Conservation (phyloP, 2,329 filamentous ascomycete genomes). For the Arachnopeziza araneosa region DNA sequence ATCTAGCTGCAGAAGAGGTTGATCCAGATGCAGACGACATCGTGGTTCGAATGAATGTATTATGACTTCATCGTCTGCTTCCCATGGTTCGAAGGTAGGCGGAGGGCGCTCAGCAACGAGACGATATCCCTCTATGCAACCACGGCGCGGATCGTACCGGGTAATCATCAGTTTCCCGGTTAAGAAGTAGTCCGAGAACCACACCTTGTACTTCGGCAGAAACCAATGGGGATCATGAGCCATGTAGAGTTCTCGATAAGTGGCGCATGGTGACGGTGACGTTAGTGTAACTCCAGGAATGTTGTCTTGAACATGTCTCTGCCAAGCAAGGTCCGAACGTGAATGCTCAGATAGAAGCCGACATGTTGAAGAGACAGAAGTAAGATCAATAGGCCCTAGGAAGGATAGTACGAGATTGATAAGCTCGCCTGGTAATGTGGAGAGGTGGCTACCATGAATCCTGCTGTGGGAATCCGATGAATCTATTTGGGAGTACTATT, state of each 20-base stretch:
- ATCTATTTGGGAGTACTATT: not conserved
- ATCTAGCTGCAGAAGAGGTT: conserved; percentile 59
- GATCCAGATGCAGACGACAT: conserved; percentile 67
- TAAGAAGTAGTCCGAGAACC: conserved; percentile 73
- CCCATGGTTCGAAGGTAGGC: conserved; percentile 57
- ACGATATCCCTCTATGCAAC: conserved; percentile 75
- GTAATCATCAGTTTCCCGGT: conserved; percentile 70
- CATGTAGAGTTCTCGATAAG: conserved; percentile 66
- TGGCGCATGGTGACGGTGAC: conserved; percentile 52
- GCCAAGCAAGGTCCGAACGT: conserved; percentile 66
- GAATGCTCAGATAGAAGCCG: conserved; percentile 53
- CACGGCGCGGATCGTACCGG: conserved; percentile 68
- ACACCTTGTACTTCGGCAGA: conserved; percentile 70
- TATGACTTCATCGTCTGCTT: conserved; percentile 56
- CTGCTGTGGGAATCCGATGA: not conserved
- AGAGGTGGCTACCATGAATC: conserved; percentile 29
- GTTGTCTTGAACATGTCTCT: conserved; percentile 60
- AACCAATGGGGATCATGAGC: conserved; percentile 82
- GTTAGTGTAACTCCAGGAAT: conserved; percentile 51
- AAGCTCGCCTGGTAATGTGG: conserved; percentile 67
- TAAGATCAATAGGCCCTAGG: conserved; percentile 60
- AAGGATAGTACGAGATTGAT: conserved; percentile 65
- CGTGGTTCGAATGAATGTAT: conserved; percentile 69
- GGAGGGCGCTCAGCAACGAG: conserved; percentile 59
- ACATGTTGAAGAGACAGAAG: conserved; percentile 54